phyloP scores from a whole-genome alignment of 1,284 basidiomycete species.

The Ustilago sp. region DNA sequence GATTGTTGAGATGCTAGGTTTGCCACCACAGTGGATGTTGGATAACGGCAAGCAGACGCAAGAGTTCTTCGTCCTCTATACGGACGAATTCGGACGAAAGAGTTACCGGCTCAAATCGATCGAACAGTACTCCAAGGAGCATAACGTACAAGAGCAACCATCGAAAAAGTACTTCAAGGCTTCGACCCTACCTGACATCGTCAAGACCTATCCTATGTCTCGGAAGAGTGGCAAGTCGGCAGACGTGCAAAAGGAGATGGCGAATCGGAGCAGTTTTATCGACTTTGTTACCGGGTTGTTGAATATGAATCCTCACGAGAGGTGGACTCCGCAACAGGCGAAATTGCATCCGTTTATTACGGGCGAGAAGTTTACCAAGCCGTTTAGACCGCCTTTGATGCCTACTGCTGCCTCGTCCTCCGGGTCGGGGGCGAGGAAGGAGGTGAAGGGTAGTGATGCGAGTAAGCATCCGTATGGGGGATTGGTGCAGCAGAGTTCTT shows the following conservation, averaged over 20 bases:
- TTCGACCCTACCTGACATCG: constrained; percentile 90
- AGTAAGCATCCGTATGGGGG: constrained; percentile 95
- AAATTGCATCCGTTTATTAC: constrained; percentile 97
- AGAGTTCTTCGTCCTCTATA: constrained; percentile 88
- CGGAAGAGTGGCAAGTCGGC: constrained; percentile 80
- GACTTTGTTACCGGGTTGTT: constrained; percentile 96
- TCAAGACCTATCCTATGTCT: constrained; percentile 92
- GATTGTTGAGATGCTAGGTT: constrained; percentile 97
- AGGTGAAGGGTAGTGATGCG: constrained; percentile 36
- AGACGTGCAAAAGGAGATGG: constrained; percentile 95
- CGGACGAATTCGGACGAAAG: constrained; percentile 86
- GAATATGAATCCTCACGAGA: constrained; percentile 90
- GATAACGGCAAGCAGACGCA: constrained; percentile 94
- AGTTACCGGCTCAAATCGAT: constrained; percentile 88
- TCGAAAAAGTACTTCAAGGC: constrained; percentile 99
- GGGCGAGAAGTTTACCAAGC: constrained; percentile 82
- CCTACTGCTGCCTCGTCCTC: constrained; percentile 19
- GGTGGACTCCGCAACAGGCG: constrained; percentile 98
- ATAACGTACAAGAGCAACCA: constrained; percentile 93
- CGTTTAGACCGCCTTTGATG: constrained; percentile 68
- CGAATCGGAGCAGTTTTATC: constrained; percentile 92
- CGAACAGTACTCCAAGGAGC: constrained; percentile 94
- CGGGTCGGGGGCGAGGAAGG: constrained; percentile 8
- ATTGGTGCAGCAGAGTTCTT: constrained; percentile 75
- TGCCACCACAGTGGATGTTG: constrained; percentile 91